Percentiles rank a stretch among this genome's conserved stretches.
phyloP scores from a whole-genome alignment of 169 alveolate genomes.

The Cryptosporidium muris region DNA sequence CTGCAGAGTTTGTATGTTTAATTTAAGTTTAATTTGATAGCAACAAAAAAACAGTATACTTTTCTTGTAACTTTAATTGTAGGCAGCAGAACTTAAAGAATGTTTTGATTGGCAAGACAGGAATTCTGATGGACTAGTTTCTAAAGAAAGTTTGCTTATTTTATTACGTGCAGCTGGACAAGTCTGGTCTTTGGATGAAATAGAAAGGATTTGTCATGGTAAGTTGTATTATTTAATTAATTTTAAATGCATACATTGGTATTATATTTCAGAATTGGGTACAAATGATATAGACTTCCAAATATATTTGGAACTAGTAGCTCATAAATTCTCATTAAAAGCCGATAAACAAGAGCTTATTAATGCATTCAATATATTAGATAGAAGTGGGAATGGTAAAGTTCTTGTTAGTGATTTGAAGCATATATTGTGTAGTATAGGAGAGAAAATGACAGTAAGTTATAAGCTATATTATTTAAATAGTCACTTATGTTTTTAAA shows the following conservation, averaged over 20 bases:
- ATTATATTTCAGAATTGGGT: conserved; percentile 7
- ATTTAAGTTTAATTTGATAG: not conserved
- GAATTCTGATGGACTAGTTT: conserved; percentile 51
- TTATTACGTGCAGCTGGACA: conserved; percentile 57
- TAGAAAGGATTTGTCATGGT: conserved; percentile 50
- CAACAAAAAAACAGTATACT: too few species aligned
- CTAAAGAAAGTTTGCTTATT: conserved; percentile 31
- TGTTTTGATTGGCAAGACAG: conserved; percentile 70
- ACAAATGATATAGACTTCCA: conserved; percentile 49
- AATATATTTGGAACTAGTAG: conserved; percentile 30
- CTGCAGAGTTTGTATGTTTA: conserved; percentile 60
- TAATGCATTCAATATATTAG: conserved; percentile 50
- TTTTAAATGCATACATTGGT: not conserved
- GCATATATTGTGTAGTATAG: conserved; percentile 50
- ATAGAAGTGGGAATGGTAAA: conserved; percentile 49
- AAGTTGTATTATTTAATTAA: not conserved
- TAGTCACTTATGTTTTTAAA: not conserved
- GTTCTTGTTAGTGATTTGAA: conserved; percentile 57
- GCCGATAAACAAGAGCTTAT: conserved; percentile 43
- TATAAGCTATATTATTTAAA: not conserved
- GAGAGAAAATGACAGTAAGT: conserved; percentile 49
- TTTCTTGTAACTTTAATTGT: not conserved
- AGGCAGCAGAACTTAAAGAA: conserved; percentile 55
- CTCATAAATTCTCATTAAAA: conserved; percentile 52
- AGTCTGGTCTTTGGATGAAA: conserved; percentile 58